phyloP scores from a whole-genome alignment of 2,329 filamentous ascomycete genomes.

The Cladophialophora psammophila region DNA sequence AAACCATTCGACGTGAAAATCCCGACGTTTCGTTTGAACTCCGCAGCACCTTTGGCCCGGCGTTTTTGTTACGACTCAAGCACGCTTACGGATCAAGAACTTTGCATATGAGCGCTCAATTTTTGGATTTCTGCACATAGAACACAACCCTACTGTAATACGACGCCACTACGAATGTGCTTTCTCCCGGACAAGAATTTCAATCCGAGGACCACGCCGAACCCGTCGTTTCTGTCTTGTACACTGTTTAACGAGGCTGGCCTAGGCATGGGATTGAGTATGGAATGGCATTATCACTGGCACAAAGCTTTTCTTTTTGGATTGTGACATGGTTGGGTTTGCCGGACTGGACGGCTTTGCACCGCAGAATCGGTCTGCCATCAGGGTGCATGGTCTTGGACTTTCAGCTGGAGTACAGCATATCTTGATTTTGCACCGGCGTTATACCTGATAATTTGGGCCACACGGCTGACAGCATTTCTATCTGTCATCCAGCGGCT shows the following conservation, averaged over 20 bases:
- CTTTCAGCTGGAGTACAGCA: not conserved
- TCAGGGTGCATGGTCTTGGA: not conserved
- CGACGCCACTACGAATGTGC: not conserved
- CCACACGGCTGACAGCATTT: conserved; percentile 10
- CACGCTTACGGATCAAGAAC: conserved; percentile 28
- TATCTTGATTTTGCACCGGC: conserved; percentile 1
- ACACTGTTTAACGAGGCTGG: conserved; percentile 18
- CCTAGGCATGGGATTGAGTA: not conserved
- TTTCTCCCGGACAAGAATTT: conserved; percentile 3
- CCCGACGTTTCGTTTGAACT: conserved; percentile 2
- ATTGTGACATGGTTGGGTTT: not conserved
- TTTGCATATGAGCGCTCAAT: conserved; percentile 35
- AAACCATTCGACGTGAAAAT: not conserved
- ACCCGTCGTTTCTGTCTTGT: conserved; percentile 11
- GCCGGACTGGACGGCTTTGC: not conserved
- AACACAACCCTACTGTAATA: conserved; percentile 7
- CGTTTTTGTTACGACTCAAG: conserved; percentile 27
- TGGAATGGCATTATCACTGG: not conserved
- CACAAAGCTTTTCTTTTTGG: conserved; percentile 5
- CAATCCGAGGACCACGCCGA: conserved; percentile 5
- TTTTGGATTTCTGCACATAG: conserved; percentile 29
- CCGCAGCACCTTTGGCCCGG: conserved; percentile 23
- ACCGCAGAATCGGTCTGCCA: not conserved
- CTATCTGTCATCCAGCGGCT: conserved; percentile 29
- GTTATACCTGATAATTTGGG: conserved; percentile 1